A percentile compares a stretch with the other conserved stretches of the same genome.
Evolutionary conservation across 768 basidiomycete species (phyloP).

Genomic region (Leccinum fibrillosum): DNA sequence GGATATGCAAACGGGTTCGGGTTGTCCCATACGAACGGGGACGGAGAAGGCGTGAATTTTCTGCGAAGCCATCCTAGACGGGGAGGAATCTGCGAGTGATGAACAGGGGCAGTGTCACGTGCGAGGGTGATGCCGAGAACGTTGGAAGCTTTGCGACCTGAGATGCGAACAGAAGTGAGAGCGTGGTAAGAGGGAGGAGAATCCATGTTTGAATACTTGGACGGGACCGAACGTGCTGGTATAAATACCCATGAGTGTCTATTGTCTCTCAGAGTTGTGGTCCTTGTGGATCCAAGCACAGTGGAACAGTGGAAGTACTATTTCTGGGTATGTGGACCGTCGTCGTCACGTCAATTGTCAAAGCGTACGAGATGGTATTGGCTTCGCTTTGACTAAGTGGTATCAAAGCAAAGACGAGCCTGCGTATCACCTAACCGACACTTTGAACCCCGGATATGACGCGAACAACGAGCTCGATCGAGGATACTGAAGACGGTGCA

Average conservation of each 20-base stretch:
- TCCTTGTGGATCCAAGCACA: neutral
- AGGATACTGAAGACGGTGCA: neutral
- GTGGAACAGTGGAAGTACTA: neutral
- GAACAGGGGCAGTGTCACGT: neutral
- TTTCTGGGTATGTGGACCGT: neutral
- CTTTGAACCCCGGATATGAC: neutral
- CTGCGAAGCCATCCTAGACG: neutral
- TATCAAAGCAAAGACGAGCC: neutral
- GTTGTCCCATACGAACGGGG: constrained; percentile 17
- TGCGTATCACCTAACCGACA: neutral
- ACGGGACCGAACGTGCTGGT: neutral
- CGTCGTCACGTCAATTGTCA: neutral
- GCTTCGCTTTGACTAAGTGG: neutral
- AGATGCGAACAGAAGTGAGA: neutral
- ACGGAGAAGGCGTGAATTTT: neutral
- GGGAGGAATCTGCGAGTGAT: neutral
- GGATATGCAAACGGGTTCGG: constrained; percentile 10
- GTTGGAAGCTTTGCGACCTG: neutral
- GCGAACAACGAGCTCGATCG: neutral
- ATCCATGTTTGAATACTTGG: neutral
- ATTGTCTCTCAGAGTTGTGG: neutral
- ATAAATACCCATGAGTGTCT: neutral
- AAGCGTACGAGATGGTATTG: neutral
- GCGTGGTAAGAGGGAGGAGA: neutral
- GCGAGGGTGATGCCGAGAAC: neutral